These are phyloP conservation scores for Debaryomyces subglobosus DNA, from an alignment of 1,139 yeast species.

Conservation along the genomic window DNA sequence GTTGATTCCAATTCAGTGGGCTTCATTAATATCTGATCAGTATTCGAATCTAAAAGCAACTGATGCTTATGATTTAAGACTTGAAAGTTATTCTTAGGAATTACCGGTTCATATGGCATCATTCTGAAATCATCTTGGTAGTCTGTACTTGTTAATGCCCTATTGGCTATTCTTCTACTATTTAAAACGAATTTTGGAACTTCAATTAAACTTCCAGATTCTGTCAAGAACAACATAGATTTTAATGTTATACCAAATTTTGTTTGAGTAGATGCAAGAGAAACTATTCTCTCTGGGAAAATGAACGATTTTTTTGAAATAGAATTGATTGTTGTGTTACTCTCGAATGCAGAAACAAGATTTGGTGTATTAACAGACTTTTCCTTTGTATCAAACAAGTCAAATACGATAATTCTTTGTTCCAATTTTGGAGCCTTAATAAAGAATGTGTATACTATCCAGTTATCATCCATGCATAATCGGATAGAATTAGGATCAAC, in stretches of 20 bases:
- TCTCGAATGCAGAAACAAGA: conserved; percentile 36
- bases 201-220: conserved; percentile 64
- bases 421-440: conserved; percentile 53
- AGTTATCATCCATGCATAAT: conserved; percentile 77
- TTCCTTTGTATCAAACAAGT: conserved; percentile 69
- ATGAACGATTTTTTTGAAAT: conserved; percentile 59
- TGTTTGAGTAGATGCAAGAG: conserved; percentile 63
- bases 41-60: conserved; percentile 38
- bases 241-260: conserved; percentile 75
- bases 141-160: conserved; percentile 57
- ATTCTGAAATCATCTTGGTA: conserved; percentile 60
- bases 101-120: conserved; percentile 66
- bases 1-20: conserved; percentile 86
- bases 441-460: conserved; percentile 74
- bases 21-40: conserved; percentile 43
- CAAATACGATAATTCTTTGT: conserved; percentile 70
- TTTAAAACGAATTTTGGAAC: conserved; percentile 69
- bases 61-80: conserved; percentile 41
- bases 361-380: conserved; percentile 22
- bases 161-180: conserved; percentile 61
- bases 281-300: conserved; percentile 56
- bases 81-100: conserved; percentile 50
- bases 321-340: conserved; percentile 26
- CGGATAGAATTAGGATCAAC: conserved; percentile 44
- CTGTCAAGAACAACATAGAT: conserved; percentile 61